These are phyloP conservation scores for Fragosphaeria purpurea DNA, from an alignment of 2,329 filamentous ascomycete genomes.

Conservation along the genomic window DNA sequence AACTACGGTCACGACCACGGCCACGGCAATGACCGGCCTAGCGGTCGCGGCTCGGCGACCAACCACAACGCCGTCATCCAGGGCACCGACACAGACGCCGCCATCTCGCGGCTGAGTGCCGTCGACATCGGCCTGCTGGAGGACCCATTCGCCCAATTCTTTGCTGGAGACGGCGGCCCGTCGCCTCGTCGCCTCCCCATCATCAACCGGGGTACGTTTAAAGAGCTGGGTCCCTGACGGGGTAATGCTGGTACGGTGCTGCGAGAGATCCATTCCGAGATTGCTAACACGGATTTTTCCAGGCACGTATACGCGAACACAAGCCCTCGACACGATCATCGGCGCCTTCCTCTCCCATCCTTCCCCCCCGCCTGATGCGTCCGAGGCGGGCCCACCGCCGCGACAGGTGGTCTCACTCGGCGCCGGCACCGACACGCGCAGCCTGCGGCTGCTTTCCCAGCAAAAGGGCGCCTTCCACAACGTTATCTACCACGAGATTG, in stretches of 20 bases:
- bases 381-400: slow-evolving; percentile 13
- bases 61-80: slow-evolving; percentile 68
- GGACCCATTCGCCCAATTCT: slow-evolving; percentile 66
- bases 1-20: background rate
- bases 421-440: slow-evolving; percentile 86
- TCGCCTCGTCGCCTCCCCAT: slow-evolving; percentile 66
- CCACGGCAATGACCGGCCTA: slow-evolving; percentile 10
- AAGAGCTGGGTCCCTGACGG: slow-evolving; percentile 24
- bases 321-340: slow-evolving; percentile 70
- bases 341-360: slow-evolving; percentile 51
- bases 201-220: slow-evolving; percentile 66
- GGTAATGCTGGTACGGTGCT: no score
- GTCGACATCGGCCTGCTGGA: slow-evolving; percentile 76
- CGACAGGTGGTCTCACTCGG: slow-evolving; percentile 86
- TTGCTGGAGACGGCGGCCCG: slow-evolving; percentile 43
- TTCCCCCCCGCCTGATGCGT: slow-evolving; percentile 11
- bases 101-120: slow-evolving; percentile 78
- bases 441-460: slow-evolving; percentile 58
- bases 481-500: slow-evolving; percentile 81
- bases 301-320: slow-evolving; percentile 91
- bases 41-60: slow-evolving; percentile 23
- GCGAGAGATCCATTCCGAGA: slow-evolving; percentile 17
- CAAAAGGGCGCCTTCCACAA: slow-evolving; percentile 21
- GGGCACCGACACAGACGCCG: slow-evolving; percentile 84
- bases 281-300: slow-evolving; percentile 3